A percentile compares a stretch with the other conserved stretches of the same genome.
Conservation (phyloP, 2,329 filamentous ascomycete genomes). For the Fusarium continuum region DNA sequence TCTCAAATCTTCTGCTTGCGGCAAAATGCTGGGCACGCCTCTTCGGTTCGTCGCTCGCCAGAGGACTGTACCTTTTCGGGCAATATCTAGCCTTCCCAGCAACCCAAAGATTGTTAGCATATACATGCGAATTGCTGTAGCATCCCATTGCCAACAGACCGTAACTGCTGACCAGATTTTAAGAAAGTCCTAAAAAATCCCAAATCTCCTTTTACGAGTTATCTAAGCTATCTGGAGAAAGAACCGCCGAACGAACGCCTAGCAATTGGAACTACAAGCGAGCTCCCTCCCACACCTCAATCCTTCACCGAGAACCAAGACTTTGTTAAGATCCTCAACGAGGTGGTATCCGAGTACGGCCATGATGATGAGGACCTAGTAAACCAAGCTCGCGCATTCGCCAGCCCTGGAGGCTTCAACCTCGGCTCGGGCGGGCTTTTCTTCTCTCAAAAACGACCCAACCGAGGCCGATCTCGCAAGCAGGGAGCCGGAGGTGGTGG, state of each 20-base stretch:
- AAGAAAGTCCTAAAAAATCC: slow-evolving; percentile 68
- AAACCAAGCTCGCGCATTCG: slow-evolving; percentile 67
- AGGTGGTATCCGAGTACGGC: slow-evolving; percentile 65
- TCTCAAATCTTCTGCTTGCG: slow-evolving; percentile 8
- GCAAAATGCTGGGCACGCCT: slow-evolving; percentile 41
- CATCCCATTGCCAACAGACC: neutral
- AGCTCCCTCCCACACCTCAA: slow-evolving; percentile 67
- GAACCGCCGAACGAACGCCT: slow-evolving; percentile 62
- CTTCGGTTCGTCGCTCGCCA: slow-evolving; percentile 40
- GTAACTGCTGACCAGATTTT: slow-evolving; percentile 22
- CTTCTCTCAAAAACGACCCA: slow-evolving; percentile 55
- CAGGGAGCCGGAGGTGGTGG: slow-evolving; percentile 53
- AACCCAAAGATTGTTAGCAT: slow-evolving; percentile 65
- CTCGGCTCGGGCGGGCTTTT: slow-evolving; percentile 63
- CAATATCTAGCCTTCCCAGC: slow-evolving; percentile 57
- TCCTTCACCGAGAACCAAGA: slow-evolving; percentile 67
- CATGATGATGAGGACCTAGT: slow-evolving; percentile 64
- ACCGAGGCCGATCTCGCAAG: slow-evolving; percentile 46
- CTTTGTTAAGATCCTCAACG: slow-evolving; percentile 68
- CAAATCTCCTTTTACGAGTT: slow-evolving; percentile 55
- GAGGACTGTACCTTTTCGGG: slow-evolving; percentile 40
- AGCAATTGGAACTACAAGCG: slow-evolving; percentile 67
- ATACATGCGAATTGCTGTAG: neutral
- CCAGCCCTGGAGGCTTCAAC: slow-evolving; percentile 63
- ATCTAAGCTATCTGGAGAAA: slow-evolving; percentile 68